Base-by-base conservation (phyloP, 495 filamentous ascomycete species). In the Penicillium malachiteum region DNA sequence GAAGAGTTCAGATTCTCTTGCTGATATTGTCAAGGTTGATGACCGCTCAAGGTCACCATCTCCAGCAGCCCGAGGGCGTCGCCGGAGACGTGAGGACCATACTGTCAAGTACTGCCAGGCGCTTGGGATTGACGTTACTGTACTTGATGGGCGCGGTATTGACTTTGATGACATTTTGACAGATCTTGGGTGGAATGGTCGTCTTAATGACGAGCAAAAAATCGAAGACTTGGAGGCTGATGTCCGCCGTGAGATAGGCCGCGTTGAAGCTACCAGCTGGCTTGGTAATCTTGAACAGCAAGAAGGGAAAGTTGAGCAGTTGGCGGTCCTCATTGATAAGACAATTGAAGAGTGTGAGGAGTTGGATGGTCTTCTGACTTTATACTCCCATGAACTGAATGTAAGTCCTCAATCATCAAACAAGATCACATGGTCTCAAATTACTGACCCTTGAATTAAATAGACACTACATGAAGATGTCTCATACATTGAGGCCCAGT, bases 401-500 rank as follows among this genome's bases (percentile, higher is more conserved):
- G 91, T 96, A 79, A 78, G 90, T 83, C 7, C 21, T 5, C 17
- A 12, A 6, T 7, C 40, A 7, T 39, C 50, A 9, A 17, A 31
- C 31, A 46, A 18, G 21, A n/a, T 33, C 0, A 2, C 12, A 34
- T 11, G 18, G n/a, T 11, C 30, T 50, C 10, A 31, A 48, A 34
- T 5, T 41, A 21, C 18, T 35, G n/a, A 49, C 32, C 39, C 58
- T 26, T 26, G 21, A 60, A 54, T 76, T 85, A 66, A 82, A 59
- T 55, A 96, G 90, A 97, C 91, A 43, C 78, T 98, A 3, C 90
- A 92, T 51, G 92, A 97, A 34, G 94, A 98, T 71, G 91, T 98
- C 42, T 85, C 92, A 6, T 97, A 93, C 65, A 97, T 98, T 48
- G 94, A 98, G 75, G 90, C 95, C 8, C 94, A 97, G 67, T 91